Percentiles rank a stretch among this genome's conserved stretches.
phyloP scores from a whole-genome alignment of 129 eudicot species.

The Centaurea solstitialis region DNA sequence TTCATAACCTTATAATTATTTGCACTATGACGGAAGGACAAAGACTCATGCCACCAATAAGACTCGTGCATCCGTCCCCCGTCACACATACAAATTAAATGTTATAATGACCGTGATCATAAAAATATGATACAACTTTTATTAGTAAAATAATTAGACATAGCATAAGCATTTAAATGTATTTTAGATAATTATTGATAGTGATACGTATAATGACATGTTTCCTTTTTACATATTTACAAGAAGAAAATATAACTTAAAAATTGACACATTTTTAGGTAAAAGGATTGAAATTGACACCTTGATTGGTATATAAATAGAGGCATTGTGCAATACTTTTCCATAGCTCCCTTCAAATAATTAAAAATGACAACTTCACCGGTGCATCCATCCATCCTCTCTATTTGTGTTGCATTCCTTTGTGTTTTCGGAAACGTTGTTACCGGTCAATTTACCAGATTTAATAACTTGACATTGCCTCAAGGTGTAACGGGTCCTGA shows the following conservation, averaged over 20 bases:
- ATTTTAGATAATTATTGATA: not conserved
- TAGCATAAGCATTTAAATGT: not conserved
- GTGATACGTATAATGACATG: not conserved
- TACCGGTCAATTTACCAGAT: not conserved
- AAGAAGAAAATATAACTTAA: not conserved
- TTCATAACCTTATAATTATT: no score
- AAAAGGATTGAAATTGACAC: not conserved
- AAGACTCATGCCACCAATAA: no score
- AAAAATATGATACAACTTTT: not conserved
- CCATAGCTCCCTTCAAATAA: constrained; percentile 17
- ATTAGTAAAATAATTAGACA: not conserved
- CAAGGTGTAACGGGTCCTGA: constrained; percentile 28
- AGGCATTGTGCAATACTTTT: constrained; percentile 2
- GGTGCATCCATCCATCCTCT: not conserved
- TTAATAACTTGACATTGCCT: constrained; percentile 23
- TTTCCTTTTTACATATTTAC: not conserved
- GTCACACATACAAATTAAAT: no score
- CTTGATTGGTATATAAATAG: not conserved
- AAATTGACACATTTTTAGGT: not conserved
- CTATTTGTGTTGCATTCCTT: not conserved
- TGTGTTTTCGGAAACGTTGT: not conserved
- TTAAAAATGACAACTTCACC: constrained; percentile 20
- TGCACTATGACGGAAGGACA: no score
- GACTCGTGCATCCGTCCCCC: no score
- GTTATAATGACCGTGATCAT: not conserved